Evolutionary conservation across 441 rosid genomes (phyloP), one percentile per base, ranked within the genome.

Genomic region (Pelargonium fulgidum): DNA sequence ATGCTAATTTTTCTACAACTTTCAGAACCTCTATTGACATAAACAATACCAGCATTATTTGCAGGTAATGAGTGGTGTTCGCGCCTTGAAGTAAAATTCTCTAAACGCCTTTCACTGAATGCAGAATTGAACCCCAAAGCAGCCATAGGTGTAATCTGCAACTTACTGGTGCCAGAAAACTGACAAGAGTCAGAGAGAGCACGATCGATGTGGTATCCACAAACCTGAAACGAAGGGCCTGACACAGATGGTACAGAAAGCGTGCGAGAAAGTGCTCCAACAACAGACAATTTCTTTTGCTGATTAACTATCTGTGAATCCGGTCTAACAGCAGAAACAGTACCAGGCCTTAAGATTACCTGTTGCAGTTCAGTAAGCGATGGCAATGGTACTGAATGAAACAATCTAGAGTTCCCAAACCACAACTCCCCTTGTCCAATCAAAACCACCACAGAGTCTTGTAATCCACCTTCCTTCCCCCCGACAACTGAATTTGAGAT

Each of bases 211-310:
- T 92, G 97, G 81, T 92, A 89, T 4, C 96, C 90, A 75, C 93
- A 92, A 63, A 82, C 85, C 81, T 94, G 92, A 79, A 89, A 84
- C 17, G 97, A 78, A 50, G 92, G 96, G 65, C 99, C 92, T 1
- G 96, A 93, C 3, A 93, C 95, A 2, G 96, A 93, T 17, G 97
- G 99, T 69, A 85, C 92, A 4, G 96, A 91, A 75, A 93, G 77
- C 1, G 90, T 77, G 48, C 90, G 82, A 65, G 95, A 87, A 65
- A 93, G 79, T 61, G 90, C 90, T 70, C 88, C 97, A 69, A 89
- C 86, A 47, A 88, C 97, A 67, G 96, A 85, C 71, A 91, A 75
- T 56, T 81, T 88, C 83, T 85, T 85, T 80, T 80, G 84, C 42
- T 77, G 85, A 77, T 86, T 80, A 67, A 75, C 66, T 70, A 76